These are phyloP conservation scores for Pestalotiopsis sp. DNA, from an alignment of 2,329 filamentous ascomycete genomes.

Conservation along the genomic window DNA sequence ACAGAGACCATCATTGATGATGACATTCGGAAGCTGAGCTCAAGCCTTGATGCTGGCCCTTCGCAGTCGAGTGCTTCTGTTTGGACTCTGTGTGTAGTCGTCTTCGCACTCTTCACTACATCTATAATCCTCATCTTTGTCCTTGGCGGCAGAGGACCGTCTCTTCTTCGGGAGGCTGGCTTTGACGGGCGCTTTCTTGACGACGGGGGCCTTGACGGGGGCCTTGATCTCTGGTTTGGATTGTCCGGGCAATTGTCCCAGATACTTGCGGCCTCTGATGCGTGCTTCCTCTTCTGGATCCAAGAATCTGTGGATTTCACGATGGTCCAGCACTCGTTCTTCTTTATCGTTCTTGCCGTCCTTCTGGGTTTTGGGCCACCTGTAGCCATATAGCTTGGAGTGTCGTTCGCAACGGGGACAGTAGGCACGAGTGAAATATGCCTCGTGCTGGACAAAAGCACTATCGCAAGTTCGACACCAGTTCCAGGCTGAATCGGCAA, in stretches of 20 bases:
- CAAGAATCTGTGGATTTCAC: slow-evolving; percentile 85
- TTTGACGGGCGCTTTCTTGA: slow-evolving; percentile 12
- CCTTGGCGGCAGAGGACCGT: neutral
- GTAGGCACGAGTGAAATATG: slow-evolving; percentile 81
- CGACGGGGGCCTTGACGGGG: slow-evolving; percentile 12
- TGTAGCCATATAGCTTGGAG: slow-evolving; percentile 90
- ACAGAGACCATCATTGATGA: neutral
- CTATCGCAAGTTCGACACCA: slow-evolving; percentile 82
- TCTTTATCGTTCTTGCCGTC: slow-evolving; percentile 74
- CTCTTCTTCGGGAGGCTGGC: neutral
- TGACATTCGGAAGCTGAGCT: neutral
- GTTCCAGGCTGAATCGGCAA: slow-evolving; percentile 81
- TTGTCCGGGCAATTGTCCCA: slow-evolving; percentile 7
- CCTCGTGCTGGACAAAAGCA: slow-evolving; percentile 85
- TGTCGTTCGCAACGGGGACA: slow-evolving; percentile 95
- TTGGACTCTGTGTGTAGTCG: neutral
- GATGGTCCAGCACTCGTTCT: slow-evolving; percentile 77
- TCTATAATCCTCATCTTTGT: neutral
- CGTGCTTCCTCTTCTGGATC: slow-evolving; percentile 68
- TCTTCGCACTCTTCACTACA: neutral
- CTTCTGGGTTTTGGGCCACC: slow-evolving; percentile 93
- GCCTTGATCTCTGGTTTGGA: slow-evolving; percentile 2
- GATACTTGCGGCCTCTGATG: slow-evolving; percentile 45
- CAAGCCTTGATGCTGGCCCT: neutral
- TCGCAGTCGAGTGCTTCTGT: neutral